A percentile compares a stretch with the other conserved stretches of the same genome.
Evolutionary conservation across 2,329 filamentous ascomycete genomes (phyloP).

Genomic region (Aspergillus terreus): DNA sequence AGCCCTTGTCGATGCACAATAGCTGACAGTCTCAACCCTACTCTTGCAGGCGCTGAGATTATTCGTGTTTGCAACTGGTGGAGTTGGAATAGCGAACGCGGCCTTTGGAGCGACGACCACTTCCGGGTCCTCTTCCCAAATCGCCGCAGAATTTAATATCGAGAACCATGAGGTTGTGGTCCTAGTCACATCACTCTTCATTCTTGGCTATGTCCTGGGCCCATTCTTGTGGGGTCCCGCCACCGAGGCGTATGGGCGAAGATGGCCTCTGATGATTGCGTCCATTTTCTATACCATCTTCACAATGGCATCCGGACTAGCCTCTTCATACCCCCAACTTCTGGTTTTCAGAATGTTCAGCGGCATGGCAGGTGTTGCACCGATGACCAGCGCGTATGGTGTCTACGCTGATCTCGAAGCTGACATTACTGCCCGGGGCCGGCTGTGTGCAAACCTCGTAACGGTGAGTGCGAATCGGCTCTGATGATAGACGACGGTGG

Average conservation of each 20-base stretch:
- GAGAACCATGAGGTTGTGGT: slow-evolving; percentile 31
- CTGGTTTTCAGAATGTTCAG: slow-evolving; percentile 45
- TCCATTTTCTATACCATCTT: slow-evolving; percentile 46
- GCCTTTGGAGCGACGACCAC: slow-evolving; percentile 40
- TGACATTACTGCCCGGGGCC: slow-evolving; percentile 42
- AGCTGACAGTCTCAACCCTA: not conserved
- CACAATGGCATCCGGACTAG: slow-evolving; percentile 43
- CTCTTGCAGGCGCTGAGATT: slow-evolving; percentile 20
- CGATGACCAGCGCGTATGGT: slow-evolving; percentile 44
- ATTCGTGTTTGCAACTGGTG: slow-evolving; percentile 33
- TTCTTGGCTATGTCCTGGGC: slow-evolving; percentile 41
- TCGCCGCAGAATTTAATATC: slow-evolving; percentile 33
- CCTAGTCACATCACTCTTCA: slow-evolving; percentile 39
- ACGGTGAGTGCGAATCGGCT: slow-evolving; percentile 19
- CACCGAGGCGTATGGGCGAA: slow-evolving; percentile 42
- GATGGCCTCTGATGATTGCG: slow-evolving; percentile 45
- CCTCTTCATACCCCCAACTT: slow-evolving; percentile 39
- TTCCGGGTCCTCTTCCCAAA: slow-evolving; percentile 36
- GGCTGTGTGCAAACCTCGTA: slow-evolving; percentile 42
- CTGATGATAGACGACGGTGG: not conserved
- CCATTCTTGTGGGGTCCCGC: slow-evolving; percentile 44
- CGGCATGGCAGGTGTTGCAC: slow-evolving; percentile 44
- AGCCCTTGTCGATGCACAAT: no score
- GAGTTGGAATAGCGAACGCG: slow-evolving; percentile 40
- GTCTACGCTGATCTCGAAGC: slow-evolving; percentile 47